phyloP scores from a whole-genome alignment of 495 filamentous ascomycete genomes.

The Penicillium argentinense region DNA sequence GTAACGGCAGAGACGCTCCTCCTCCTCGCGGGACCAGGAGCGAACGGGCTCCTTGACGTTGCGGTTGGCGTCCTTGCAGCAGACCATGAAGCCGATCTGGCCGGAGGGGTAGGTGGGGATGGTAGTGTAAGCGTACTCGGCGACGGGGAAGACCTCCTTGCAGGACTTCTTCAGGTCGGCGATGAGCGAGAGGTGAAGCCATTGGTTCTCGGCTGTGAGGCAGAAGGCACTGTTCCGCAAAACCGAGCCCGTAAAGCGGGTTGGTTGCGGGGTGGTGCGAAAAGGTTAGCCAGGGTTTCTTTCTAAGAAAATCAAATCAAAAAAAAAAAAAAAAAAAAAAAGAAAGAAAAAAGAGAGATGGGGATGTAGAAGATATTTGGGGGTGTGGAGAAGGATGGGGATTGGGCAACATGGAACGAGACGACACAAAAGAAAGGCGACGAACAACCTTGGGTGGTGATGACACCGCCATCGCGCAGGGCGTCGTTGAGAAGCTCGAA shows the following conservation, averaged over 20 bases:
- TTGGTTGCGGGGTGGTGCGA: constrained; percentile 35
- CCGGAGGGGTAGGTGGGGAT: constrained; percentile 99
- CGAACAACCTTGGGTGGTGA: constrained; percentile 99
- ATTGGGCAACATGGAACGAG: background rate
- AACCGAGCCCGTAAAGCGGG: constrained; percentile 38
- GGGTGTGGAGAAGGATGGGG: constrained; percentile 2
- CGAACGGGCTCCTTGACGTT: constrained; percentile 84
- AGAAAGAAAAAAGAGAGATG: constrained; percentile 9
- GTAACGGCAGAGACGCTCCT: constrained; percentile 88
- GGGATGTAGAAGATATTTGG: background rate
- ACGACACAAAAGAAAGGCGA: constrained; percentile 60
- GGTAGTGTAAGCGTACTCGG: constrained; percentile 98
- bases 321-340: constrained; percentile 1
- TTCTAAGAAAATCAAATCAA: background rate
- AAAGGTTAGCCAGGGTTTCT: constrained; percentile 29
- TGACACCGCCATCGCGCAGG: constrained; percentile 92
- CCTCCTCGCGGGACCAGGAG: constrained; percentile 77
- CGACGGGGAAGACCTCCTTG: constrained; percentile 94
- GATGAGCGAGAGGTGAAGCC: constrained; percentile 94
- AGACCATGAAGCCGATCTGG: constrained; percentile 99
- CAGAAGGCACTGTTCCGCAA: constrained; percentile 29
- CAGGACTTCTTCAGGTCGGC: constrained; percentile 90
- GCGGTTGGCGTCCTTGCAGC: constrained; percentile 85
- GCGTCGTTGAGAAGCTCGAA: constrained; percentile 89
- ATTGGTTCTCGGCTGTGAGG: constrained; percentile 90